Base-by-base conservation (phyloP, 768 basidiomycete genomes). In the Trametes elegans region DNA sequence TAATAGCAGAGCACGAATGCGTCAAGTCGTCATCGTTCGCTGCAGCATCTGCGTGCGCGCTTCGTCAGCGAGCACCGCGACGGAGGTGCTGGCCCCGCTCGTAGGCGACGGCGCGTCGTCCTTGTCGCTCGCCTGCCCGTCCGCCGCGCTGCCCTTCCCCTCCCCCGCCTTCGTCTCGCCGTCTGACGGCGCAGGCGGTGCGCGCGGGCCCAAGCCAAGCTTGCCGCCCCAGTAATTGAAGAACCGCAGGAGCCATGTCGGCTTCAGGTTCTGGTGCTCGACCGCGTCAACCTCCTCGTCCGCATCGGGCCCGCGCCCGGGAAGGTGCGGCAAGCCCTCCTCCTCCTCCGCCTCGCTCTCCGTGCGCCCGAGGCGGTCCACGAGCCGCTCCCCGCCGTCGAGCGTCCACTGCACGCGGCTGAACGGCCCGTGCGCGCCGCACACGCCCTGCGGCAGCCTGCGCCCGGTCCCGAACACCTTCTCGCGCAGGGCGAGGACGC, bases 331-430 rank as follows among this genome's bases (percentile, higher is more conserved):
- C 32, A 73, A 41, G 47, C 61, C 71, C 29, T 70, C 72, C 67
- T 91, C 89, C 62, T 91, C 88, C 63, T 85, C 86, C 19, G 76
- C 88, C 69, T 92, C 89, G 59, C 81, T 82, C 71, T 88, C 87
- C 49, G 87, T 90, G 41, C 88, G 74, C 16, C 89, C 89, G 36
- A 83, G 64, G 35, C 73, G 69, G 68, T 91, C 88, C 39, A 91
- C 88, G 1, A 85, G 66, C 39, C 81, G 71, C 66, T 80, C 77
- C 40, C 68, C 63, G 13, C 87, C 87, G 61, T 86, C 85, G 38
- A 89, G 70, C 55, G 81, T 83, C 84, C 85, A 83, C 67, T 90
- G 87, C 64, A 86, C 65, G 8, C 83, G 77, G 62, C 83, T 83
- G 67, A 81, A 87, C 52, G 70, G 68, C 40, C 83, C 83, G 60